Conservation (phyloP, 2,329 filamentous ascomycete species). For the Talaromyces sp. region DNA sequence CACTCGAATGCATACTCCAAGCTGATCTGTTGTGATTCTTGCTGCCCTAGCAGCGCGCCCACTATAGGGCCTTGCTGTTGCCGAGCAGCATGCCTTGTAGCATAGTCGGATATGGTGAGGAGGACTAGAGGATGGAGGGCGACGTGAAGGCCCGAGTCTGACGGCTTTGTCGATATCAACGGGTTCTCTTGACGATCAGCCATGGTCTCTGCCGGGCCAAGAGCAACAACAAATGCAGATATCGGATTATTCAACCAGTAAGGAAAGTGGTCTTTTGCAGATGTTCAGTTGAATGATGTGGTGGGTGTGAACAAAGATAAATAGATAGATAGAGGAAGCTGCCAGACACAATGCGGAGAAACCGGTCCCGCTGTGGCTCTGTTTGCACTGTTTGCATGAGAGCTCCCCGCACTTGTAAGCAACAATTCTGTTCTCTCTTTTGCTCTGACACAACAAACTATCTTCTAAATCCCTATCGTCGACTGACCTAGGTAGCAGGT, state of each 20-base stretch:
- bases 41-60: slow-evolving; percentile 84
- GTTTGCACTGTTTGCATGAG: slow-evolving; percentile 28
- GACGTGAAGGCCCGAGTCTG: slow-evolving; percentile 71
- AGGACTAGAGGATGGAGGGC: slow-evolving; percentile 90
- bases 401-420: slow-evolving; percentile 12
- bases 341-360: slow-evolving; percentile 5
- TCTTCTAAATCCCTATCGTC: background rate
- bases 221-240: too few species aligned
- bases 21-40: slow-evolving; percentile 83
- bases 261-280: background rate
- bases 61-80: slow-evolving; percentile 70
- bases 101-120: slow-evolving; percentile 93
- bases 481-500: background rate
- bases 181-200: slow-evolving; percentile 46
- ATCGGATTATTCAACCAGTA: background rate
- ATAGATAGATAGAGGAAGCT: background rate
- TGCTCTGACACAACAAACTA: background rate
- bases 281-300: background rate
- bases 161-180: slow-evolving; percentile 62
- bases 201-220: slow-evolving; percentile 34
- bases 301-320: background rate
- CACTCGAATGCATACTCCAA: slow-evolving; percentile 92
- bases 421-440: background rate
- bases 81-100: slow-evolving; percentile 82
- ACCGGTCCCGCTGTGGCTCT: slow-evolving; percentile 14